A percentile compares a stretch with the other conserved stretches of the same genome.
Evolutionary conservation across 1,284 basidiomycete genomes (phyloP).

Genomic region (Xerocomus alliaceus): DNA sequence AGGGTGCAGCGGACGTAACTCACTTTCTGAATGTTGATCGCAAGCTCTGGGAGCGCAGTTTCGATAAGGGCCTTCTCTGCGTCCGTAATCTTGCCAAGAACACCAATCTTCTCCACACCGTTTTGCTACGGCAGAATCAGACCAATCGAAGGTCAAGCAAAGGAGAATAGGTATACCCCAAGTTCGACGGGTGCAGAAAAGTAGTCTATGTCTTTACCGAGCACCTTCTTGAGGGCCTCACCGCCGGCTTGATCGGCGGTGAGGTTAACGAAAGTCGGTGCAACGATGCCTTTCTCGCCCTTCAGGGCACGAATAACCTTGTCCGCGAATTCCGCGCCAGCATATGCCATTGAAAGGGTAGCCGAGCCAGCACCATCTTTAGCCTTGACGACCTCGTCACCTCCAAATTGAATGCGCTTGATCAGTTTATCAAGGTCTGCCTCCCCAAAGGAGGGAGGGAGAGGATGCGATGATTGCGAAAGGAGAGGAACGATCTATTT

Average conservation of each 20-base stretch:
- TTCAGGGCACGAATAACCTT: slow-evolving; percentile 85
- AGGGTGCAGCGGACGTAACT: slow-evolving; percentile 11
- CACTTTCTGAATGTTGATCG: slow-evolving; percentile 79
- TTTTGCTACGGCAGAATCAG: slow-evolving; percentile 54
- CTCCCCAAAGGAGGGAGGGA: slow-evolving; percentile 55
- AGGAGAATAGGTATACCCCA: slow-evolving; percentile 62
- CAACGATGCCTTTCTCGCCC: slow-evolving; percentile 87
- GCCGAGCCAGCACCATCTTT: slow-evolving; percentile 89
- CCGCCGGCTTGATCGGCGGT: slow-evolving; percentile 78
- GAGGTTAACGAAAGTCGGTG: slow-evolving; percentile 87
- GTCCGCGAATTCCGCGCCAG: slow-evolving; percentile 84
- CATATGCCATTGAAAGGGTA: slow-evolving; percentile 90
- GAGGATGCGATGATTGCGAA: slow-evolving; percentile 82
- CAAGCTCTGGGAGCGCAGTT: slow-evolving; percentile 83
- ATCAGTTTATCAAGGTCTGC: slow-evolving; percentile 61
- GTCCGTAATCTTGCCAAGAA: slow-evolving; percentile 76
- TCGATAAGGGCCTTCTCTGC: slow-evolving; percentile 79
- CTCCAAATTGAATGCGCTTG: slow-evolving; percentile 94
- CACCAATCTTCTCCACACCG: slow-evolving; percentile 83
- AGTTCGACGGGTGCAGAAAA: slow-evolving; percentile 88
- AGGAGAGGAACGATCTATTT: slow-evolving; percentile 91
- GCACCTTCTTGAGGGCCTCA: slow-evolving; percentile 64
- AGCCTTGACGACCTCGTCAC: slow-evolving; percentile 92
- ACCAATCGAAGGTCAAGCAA: slow-evolving; percentile 3
- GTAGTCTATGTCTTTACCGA: slow-evolving; percentile 75